Evolutionary conservation across 441 rosid genomes (phyloP).

Genomic region (Pelargonium myrrhifolium): DNA sequence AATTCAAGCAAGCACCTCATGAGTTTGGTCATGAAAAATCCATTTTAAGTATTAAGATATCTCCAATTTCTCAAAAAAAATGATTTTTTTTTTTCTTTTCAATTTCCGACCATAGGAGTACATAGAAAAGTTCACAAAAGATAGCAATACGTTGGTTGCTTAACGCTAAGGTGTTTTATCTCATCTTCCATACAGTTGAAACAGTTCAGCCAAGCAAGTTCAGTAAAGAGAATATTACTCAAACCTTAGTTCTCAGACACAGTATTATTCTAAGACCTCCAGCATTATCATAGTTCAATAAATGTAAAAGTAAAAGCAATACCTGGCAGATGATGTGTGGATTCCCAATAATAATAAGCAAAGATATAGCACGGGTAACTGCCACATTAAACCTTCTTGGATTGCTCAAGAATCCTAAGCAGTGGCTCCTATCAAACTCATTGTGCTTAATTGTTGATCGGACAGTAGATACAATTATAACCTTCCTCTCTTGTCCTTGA

Average conservation of each 20-base stretch:
- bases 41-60: no score
- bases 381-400: conserved; percentile 90
- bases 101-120: neutral
- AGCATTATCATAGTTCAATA: no score
- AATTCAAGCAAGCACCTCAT: no score
- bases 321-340: conserved; percentile 84
- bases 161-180: neutral
- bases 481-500: conserved; percentile 88
- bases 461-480: conserved; percentile 73
- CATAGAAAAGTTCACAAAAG: neutral
- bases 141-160: neutral
- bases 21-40: no score
- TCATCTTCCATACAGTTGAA: neutral
- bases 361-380: conserved; percentile 67
- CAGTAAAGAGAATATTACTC: neutral
- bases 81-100: neutral
- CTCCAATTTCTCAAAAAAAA: no score
- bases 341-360: conserved; percentile 72
- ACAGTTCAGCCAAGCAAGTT: neutral
- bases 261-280: no score
- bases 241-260: neutral
- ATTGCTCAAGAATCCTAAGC: conserved; percentile 80
- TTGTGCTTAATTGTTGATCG: conserved; percentile 81
- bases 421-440: conserved; percentile 56
- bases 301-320: conserved; percentile 7